A percentile compares a stretch with the other conserved stretches of the same genome.
Conservation (phyloP, 495 filamentous ascomycete genomes). For the Chaetomidium leptoderma region DNA sequence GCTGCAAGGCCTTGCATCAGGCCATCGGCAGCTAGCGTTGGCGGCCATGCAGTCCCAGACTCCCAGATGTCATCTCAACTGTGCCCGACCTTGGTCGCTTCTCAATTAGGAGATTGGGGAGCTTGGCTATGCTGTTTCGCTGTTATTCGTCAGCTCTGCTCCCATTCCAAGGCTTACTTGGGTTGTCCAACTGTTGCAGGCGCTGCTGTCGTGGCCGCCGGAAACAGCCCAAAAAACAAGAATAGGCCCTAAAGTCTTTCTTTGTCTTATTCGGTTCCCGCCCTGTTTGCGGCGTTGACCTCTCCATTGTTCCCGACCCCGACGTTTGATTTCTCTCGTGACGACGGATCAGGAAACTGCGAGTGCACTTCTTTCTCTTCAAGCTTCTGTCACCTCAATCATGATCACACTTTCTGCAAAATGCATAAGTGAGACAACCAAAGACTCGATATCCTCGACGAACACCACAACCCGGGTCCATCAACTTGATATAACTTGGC, state of each 20-base stretch:
- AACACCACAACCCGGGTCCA: neutral
- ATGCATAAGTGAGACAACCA: neutral
- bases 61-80: neutral
- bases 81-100: neutral
- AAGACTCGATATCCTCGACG: neutral
- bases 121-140: neutral
- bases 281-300: conserved; percentile 2
- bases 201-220: conserved; percentile 7
- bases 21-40: neutral
- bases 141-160: neutral
- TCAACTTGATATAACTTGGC: neutral
- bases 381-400: neutral
- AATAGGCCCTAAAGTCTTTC: neutral
- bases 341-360: conserved; percentile 6
- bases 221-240: neutral
- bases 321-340: neutral
- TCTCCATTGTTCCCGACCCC: conserved; percentile 3
- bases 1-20: neutral
- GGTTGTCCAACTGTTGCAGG: neutral
- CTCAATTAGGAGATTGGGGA: too few relatives aligned
- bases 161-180: neutral
- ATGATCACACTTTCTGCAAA: too few relatives aligned
- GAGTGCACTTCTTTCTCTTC: neutral
- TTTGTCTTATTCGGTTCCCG: conserved; percentile 7
- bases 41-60: neutral